Evolutionary conservation across 176 grass and related monocot species (phyloP), one percentile per base, ranked within the genome.

Genomic region (Ensete ventricosum): DNA sequence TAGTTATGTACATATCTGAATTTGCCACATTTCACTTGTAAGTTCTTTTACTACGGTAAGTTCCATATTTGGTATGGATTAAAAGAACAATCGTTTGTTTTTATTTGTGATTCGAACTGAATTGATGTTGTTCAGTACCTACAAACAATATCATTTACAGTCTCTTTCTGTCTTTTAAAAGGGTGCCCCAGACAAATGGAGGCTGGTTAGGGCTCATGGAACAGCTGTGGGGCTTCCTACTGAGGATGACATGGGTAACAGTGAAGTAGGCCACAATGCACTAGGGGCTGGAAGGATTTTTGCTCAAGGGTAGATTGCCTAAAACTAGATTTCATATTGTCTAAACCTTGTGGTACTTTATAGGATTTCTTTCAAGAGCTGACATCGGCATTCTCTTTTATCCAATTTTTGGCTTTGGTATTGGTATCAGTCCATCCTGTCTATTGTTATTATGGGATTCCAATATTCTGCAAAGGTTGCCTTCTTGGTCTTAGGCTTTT

Each of bases 241-340:
- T 81, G 93, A 92, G 1, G 93, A 96, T 53, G 93, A 96, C 79
- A 96, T 96, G 93, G 93, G 93, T 64, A 96, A 96, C 81, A 96
- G 89, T 84, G 93, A 96, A 83, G 93, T 96, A 55, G 93, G 89
- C n/a, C 93, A 96, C 79, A 92, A 96, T 65, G 93, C 93, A 64
- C 89, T 96, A 73, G 93, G 93, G 8, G 93, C 93, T 81, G 93
- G 89, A 51, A 87, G 93, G 2, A 92, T 96, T 83, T 96, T 66
- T 22, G 85, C 93, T 67, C 93, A 96, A 75, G 93, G 93, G 93
- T 96, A 96, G 52, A 78, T 50, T 81, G 71, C 11, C n/a, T 64
- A 64, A 43, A 64, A 20, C 22, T 22, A 22, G n/a, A 25, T 11
- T 26, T 66, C 64, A 24, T 27, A 27, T 66, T 60, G 14, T 60